Evolutionary conservation across 2,329 filamentous ascomycete genomes (phyloP).

Genomic region (Penicillium sp.): DNA sequence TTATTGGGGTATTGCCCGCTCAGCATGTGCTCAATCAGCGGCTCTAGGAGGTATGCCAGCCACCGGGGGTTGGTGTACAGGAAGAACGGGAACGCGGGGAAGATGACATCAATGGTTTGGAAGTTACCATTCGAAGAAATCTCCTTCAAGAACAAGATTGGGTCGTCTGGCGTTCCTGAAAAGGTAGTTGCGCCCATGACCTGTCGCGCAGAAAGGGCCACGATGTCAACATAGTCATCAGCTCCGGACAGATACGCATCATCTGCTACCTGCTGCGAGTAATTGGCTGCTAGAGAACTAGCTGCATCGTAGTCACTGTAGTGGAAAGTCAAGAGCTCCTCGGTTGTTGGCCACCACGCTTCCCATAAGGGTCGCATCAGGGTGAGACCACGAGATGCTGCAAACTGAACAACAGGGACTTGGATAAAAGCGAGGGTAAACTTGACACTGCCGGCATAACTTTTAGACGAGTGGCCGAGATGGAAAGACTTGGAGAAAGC

Average conservation of each 20-base stretch:
- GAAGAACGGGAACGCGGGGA: constrained; percentile 83
- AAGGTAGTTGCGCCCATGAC: constrained; percentile 77
- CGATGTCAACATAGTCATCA: constrained; percentile 72
- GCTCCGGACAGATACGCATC: constrained; percentile 75
- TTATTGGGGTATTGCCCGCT: constrained; percentile 79
- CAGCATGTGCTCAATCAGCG: constrained; percentile 75
- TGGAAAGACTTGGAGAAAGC: constrained; percentile 69
- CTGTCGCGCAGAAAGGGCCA: constrained; percentile 74
- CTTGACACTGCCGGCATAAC: constrained; percentile 56
- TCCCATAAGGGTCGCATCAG: constrained; percentile 78
- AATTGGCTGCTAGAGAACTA: constrained; percentile 64
- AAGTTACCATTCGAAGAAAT: constrained; percentile 83
- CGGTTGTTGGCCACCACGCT: constrained; percentile 65
- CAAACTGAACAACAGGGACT: constrained; percentile 76
- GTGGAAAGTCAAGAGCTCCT: constrained; percentile 70
- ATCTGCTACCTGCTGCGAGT: constrained; percentile 66
- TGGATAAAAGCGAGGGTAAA: constrained; percentile 79
- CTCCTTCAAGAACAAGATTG: constrained; percentile 78
- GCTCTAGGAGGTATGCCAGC: constrained; percentile 76
- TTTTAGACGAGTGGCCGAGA: constrained; percentile 41
- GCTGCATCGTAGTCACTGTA: constrained; percentile 71
- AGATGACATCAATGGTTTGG: constrained; percentile 85
- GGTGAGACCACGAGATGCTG: constrained; percentile 71
- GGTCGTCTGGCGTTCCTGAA: constrained; percentile 67
- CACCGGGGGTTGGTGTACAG: constrained; percentile 79